Conservation (phyloP, 805 yeast genomes). For the Suhomyces kilbournensis region DNA sequence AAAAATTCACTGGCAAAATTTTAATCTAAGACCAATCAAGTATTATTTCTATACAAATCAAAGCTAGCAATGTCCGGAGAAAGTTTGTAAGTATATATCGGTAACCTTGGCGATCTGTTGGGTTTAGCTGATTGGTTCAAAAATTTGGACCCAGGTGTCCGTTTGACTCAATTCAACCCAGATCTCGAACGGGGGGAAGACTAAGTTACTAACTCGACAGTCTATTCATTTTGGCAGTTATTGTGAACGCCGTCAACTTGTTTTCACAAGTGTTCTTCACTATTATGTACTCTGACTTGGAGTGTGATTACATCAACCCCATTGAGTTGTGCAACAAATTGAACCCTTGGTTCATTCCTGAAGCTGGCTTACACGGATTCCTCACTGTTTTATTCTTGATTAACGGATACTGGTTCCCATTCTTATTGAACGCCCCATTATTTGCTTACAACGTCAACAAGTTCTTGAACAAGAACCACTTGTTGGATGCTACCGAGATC, state of each 20-base stretch:
- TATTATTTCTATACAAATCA: not conserved
- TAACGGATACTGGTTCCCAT: constrained; percentile 90
- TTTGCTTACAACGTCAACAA: constrained; percentile 81
- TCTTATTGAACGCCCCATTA: constrained; percentile 79
- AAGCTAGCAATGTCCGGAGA: constrained; percentile 22
- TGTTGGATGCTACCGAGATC: constrained; percentile 95
- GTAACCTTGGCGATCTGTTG: not conserved
- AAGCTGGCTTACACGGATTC: constrained; percentile 77
- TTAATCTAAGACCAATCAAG: not conserved
- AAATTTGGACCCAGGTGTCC: not conserved
- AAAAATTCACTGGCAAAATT: not conserved
- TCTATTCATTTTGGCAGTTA: constrained; percentile 72
- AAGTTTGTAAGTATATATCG: constrained; percentile 23
- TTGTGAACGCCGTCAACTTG: constrained; percentile 82
- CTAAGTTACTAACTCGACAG: constrained; percentile 21
- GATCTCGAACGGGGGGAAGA: not conserved
- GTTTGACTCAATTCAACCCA: not conserved
- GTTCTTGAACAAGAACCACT: constrained; percentile 73
- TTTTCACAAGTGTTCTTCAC: constrained; percentile 93
- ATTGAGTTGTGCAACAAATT: constrained; percentile 92
- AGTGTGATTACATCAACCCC: constrained; percentile 95
- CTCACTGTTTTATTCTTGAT: constrained; percentile 68
- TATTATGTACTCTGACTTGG: constrained; percentile 91
- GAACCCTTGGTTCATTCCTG: constrained; percentile 86
- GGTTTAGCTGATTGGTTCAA: not conserved